A percentile compares a stretch with the other conserved stretches of the same genome.
Evolutionary conservation across 2,329 filamentous ascomycete species (phyloP).

Genomic region (Hypoxylon sp.): DNA sequence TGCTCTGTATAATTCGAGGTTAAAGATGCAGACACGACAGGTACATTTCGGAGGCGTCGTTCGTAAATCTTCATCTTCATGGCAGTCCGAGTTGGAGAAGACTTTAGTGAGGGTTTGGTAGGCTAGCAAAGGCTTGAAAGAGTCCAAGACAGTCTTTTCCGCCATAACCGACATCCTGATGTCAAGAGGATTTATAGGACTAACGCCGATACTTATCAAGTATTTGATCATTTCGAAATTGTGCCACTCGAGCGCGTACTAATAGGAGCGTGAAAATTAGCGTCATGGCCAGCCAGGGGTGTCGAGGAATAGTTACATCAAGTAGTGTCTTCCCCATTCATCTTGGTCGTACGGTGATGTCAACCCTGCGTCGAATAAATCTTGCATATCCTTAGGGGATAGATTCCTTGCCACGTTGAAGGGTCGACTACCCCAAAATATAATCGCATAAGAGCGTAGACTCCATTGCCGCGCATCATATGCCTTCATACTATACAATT

Average conservation of each 20-base stretch:
- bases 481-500: slow-evolving; percentile 29
- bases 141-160: background rate
- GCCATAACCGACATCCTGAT: background rate
- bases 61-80: background rate
- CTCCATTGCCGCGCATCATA: slow-evolving; percentile 27
- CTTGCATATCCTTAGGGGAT: slow-evolving; percentile 15
- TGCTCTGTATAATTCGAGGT: background rate
- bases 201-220: slow-evolving; percentile 14
- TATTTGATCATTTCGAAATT: slow-evolving; percentile 19
- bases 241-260: background rate
- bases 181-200: background rate
- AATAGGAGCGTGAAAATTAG: background rate
- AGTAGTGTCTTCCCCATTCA: slow-evolving; percentile 5
- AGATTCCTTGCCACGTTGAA: background rate
- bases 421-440: slow-evolving; percentile 1
- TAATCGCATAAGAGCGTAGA: slow-evolving; percentile 18
- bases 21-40: background rate
- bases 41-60: background rate
- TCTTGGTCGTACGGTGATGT: slow-evolving; percentile 36
- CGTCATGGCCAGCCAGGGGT: background rate
- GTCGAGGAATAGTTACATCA: slow-evolving; percentile 18
- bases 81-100: background rate
- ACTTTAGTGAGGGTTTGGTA: background rate
- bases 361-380: slow-evolving; percentile 28
- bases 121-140: background rate